A percentile compares a stretch with the other conserved stretches of the same genome.
These are phyloP conservation scores for Xerocomus potaroensis DNA, from an alignment of 768 basidiomycete species.

Conservation along the genomic window DNA sequence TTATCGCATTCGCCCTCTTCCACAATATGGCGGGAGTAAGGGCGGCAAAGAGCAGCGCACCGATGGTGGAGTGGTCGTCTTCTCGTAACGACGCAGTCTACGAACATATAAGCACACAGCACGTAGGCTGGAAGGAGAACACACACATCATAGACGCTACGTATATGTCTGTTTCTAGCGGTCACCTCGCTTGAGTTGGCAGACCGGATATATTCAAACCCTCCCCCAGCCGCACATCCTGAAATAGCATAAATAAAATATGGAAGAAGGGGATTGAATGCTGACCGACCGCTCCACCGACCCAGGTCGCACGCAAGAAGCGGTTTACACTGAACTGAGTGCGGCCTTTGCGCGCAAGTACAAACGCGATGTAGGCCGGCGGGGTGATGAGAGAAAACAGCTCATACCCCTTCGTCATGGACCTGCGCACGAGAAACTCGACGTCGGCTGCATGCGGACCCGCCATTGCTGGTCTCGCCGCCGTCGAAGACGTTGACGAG, in stretches of 20 bases:
- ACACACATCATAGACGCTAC: conserved; percentile 55
- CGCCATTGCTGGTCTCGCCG: conserved; percentile 13
- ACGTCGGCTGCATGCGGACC: conserved; percentile 46
- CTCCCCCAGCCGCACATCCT: conserved; percentile 46
- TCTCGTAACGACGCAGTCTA: conserved; percentile 57
- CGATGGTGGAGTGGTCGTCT: conserved; percentile 76
- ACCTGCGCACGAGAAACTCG: conserved; percentile 62
- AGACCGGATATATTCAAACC: conserved; percentile 58
- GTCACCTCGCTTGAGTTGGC: conserved; percentile 47
- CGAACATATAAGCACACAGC: conserved; percentile 2
- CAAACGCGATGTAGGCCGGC: conserved; percentile 52
- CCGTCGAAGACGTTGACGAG: conserved; percentile 3
- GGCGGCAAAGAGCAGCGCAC: conserved; percentile 57
- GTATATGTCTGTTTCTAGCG: conserved; percentile 46
- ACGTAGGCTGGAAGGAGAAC: neutral
- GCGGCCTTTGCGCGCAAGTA: conserved; percentile 52
- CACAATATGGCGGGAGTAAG: conserved; percentile 69
- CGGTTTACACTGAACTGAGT: conserved; percentile 55
- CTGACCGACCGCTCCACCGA: conserved; percentile 55
- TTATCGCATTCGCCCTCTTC: conserved; percentile 59
- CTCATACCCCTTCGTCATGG: conserved; percentile 67
- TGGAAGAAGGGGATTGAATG: neutral
- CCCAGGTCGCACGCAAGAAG: conserved; percentile 68
- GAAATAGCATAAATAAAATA: neutral
- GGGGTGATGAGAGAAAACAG: conserved; percentile 59